These are phyloP conservation scores for Colletotrichum shisoi DNA, from an alignment of 2,329 filamentous ascomycete species.

Conservation along the genomic window DNA sequence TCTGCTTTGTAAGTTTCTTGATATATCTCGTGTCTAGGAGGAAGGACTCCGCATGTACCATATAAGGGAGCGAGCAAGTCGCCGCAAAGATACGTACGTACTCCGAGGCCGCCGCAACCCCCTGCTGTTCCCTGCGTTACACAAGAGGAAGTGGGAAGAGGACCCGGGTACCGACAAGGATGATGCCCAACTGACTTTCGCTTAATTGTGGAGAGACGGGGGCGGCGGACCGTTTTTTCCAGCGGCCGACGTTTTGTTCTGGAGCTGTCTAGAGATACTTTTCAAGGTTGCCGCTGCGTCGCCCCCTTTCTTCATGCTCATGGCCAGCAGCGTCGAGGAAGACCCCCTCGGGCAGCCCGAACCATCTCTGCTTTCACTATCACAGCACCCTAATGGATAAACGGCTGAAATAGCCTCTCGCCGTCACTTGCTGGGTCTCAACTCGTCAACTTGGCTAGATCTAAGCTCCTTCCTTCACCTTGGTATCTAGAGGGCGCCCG, in stretches of 20 bases:
- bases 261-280: slow-evolving; percentile 7
- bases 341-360: slow-evolving; percentile 1
- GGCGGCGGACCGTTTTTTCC: background rate
- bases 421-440: background rate
- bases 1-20: slow-evolving; percentile 14
- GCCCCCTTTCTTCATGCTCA: background rate
- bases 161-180: background rate
- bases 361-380: background rate
- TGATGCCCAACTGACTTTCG: background rate
- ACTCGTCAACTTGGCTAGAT: background rate
- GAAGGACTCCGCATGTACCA: background rate
- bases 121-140: slow-evolving; percentile 10
- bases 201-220: background rate
- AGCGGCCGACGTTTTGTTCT: slow-evolving; percentile 6
- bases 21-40: slow-evolving; percentile 6
- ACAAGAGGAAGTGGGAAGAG: slow-evolving; percentile 11
- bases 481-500: slow-evolving; percentile 6
- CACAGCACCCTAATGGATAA: background rate
- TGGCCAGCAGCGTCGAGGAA: background rate
- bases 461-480: slow-evolving; percentile 16
- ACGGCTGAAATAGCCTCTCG: background rate
- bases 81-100: background rate
- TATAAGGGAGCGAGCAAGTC: background rate
- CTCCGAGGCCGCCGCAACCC: background rate
- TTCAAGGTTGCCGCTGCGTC: background rate